phyloP scores from a whole-genome alignment of 306 rosid genomes.

The Crotalaria pallida region DNA sequence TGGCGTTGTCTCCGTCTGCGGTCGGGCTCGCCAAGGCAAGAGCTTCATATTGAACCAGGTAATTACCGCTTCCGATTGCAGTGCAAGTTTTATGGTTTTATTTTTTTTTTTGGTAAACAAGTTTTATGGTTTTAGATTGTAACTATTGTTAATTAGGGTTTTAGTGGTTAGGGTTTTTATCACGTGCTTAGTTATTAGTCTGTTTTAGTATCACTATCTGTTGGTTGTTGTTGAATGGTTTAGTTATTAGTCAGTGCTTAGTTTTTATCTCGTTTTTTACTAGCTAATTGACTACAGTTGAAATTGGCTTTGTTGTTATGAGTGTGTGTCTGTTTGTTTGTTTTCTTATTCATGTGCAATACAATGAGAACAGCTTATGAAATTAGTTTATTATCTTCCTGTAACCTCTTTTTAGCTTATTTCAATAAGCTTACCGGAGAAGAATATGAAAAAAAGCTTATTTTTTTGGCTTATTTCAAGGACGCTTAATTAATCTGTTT shows the following conservation, averaged over 20 bases:
- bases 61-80: neutral
- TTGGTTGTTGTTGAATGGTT: neutral
- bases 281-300: neutral
- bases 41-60: conserved; percentile 90
- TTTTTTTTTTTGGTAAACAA: too few relatives aligned
- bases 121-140: too few relatives aligned
- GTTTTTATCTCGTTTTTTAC: too few relatives aligned
- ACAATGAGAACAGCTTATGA: too few relatives aligned
- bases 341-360: neutral
- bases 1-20: conserved; percentile 90
- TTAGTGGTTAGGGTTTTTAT: neutral
- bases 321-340: neutral
- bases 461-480: too few relatives aligned
- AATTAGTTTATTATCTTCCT: too few relatives aligned
- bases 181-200: neutral
- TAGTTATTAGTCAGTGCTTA: too few relatives aligned
- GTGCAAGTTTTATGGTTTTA: neutral
- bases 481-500: too few relatives aligned
- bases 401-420: too few relatives aligned
- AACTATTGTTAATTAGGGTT: neutral
- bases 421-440: too few relatives aligned
- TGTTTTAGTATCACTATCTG: neutral
- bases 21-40: conserved; percentile 96
- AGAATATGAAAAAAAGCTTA: too few relatives aligned
- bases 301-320: neutral